Evolutionary conservation across 257 asterid species (phyloP), one percentile per base, ranked within the genome.

Genomic region (Ballota nigra): DNA sequence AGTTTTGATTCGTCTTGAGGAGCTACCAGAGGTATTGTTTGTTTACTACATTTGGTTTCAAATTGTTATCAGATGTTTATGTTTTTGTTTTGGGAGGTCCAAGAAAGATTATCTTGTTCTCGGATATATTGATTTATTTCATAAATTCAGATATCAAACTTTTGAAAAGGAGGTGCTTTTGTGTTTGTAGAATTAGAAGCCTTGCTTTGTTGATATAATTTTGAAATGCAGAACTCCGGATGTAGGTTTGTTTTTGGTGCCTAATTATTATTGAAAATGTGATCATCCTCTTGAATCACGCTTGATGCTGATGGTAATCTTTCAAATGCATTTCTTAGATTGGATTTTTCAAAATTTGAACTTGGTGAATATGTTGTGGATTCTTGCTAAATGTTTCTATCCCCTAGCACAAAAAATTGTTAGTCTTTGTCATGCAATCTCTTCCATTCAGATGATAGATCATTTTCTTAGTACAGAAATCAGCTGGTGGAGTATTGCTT

Each of bases 401-500:
- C 67, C 31, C 16, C 16, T 47, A 40, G 0, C 1, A 43, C 6
- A 0, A 3, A 43, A n/a, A n/a, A 4, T 9, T 22, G 57, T 13
- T 2, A 22, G 26, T 5, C 4, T 71, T 33, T 24, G 51, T 43
- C 19, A 18, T 41, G 36, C 61, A 28, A 41, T 41, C n/a, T 70
- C 22, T 58, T 70, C 61, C 67, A 41, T 40, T 70, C 40, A 51
- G 67, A 72, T 81, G 33, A 70, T 38, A 0, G 43, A 60, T 47
- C 6, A 33, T 57, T 24, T 71, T 60, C 59, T 29, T 11, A 0
- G 5, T 79, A 68, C 85, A 93, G 98, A 93, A 89, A 85, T 93
- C 98, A 66, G 89, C 96, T 65, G 98, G 98, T 22, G 97, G 98
- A 73, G 91, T 93, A 43, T 84, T 91, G 83, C 88, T 93, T 47